Conservation (phyloP, 1,284 basidiomycete genomes). For the Omphalotus olearius region DNA sequence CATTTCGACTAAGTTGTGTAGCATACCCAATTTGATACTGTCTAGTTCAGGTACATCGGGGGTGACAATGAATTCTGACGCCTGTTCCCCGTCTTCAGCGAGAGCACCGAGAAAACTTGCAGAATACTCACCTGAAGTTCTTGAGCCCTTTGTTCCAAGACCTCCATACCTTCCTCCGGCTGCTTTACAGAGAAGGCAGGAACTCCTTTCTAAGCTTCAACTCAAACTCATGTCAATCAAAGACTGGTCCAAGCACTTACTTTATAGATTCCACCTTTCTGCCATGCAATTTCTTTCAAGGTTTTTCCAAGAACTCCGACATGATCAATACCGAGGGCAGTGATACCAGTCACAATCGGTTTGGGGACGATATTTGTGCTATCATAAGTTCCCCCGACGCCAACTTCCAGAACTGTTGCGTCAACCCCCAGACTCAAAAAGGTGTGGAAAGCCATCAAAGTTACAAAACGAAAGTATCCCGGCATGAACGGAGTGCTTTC, state of each 20-base stretch:
- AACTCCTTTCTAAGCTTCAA: constrained; percentile 55
- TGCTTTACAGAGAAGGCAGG: constrained; percentile 86
- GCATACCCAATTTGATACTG: constrained; percentile 60
- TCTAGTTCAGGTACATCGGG: constrained; percentile 43
- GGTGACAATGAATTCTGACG: constrained; percentile 63
- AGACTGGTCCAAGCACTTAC: constrained; percentile 27
- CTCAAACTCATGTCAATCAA: constrained; percentile 11
- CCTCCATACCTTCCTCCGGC: constrained; percentile 61
- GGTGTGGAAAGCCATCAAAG: constrained; percentile 88
- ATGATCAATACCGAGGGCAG: constrained; percentile 92
- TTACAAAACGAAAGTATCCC: constrained; percentile 93
- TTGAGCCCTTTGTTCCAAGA: constrained; percentile 63
- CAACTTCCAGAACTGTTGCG: constrained; percentile 94
- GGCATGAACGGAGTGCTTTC: constrained; percentile 71
- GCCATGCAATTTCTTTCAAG: constrained; percentile 86
- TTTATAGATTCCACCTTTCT: constrained; percentile 98
- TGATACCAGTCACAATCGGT: constrained; percentile 87
- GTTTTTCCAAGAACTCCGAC: constrained; percentile 90
- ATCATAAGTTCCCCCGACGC: constrained; percentile 93
- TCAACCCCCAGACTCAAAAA: constrained; percentile 81
- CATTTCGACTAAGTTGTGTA: not conserved
- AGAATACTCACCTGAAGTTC: constrained; percentile 53
- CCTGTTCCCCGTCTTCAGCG: constrained; percentile 30
- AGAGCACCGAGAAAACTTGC: not conserved
- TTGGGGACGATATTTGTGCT: constrained; percentile 95